These are phyloP conservation scores for Yarrowia hollandica DNA, from an alignment of 805 yeast species.

Conservation along the genomic window DNA sequence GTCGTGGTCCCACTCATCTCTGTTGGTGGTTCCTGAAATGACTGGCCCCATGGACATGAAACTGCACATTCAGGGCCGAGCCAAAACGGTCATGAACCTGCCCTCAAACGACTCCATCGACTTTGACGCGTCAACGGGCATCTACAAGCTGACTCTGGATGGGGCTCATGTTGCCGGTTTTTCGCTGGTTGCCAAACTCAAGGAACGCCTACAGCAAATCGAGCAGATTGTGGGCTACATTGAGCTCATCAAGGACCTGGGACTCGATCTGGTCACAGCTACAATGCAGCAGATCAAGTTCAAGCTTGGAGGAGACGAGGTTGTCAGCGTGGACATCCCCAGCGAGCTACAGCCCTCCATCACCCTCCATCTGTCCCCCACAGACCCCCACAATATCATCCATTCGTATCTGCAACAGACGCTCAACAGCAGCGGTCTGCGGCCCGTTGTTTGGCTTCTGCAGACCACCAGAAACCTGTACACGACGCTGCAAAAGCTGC, in stretches of 20 bases:
- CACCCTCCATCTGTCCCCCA: conserved; percentile 31
- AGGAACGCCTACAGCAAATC: conserved; percentile 34
- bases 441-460: conserved; percentile 37
- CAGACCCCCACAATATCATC: conserved; percentile 39
- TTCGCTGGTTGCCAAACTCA: background rate
- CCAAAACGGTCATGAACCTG: conserved; percentile 22
- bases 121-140: conserved; percentile 7
- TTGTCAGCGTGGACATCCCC: background rate
- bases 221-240: conserved; percentile 40
- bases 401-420: conserved; percentile 37
- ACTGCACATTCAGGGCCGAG: conserved; percentile 8
- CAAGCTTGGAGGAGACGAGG: conserved; percentile 35
- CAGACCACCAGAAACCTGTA: conserved; percentile 39
- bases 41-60: conserved; percentile 7
- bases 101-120: conserved; percentile 12
- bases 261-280: conserved; percentile 37
- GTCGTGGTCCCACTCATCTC: conserved; percentile 17
- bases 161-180: background rate
- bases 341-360: background rate
- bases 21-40: conserved; percentile 12
- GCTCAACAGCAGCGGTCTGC: conserved; percentile 37
- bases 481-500: conserved; percentile 32
- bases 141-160: conserved; percentile 17
- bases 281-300: conserved; percentile 39
- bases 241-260: conserved; percentile 36